Conservation (phyloP, 305 asterid species). For the Fraxinus platypoda region DNA sequence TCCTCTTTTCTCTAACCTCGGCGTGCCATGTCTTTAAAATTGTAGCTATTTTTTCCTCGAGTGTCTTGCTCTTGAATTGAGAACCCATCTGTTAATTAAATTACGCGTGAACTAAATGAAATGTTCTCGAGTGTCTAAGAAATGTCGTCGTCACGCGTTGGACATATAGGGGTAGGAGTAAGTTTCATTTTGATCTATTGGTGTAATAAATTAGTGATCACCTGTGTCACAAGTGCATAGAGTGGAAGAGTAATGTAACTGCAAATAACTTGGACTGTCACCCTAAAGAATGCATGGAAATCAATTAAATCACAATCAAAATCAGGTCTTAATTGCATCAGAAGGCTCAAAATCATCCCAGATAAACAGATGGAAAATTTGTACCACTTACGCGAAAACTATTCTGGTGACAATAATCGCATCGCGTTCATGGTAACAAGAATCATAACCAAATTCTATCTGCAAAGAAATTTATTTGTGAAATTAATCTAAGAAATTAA, state of each 20-base stretch:
- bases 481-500: background rate
- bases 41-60: conserved; percentile 26
- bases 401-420: conserved; percentile 12
- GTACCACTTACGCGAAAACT: background rate
- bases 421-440: conserved; percentile 34
- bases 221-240: conserved; percentile 36
- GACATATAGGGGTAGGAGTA: background rate
- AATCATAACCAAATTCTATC: conserved; percentile 28
- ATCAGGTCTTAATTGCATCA: background rate
- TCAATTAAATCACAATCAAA: background rate
- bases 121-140: background rate
- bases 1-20: conserved; percentile 29
- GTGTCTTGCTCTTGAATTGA: conserved; percentile 29
- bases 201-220: background rate
- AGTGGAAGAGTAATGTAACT: conserved; percentile 39
- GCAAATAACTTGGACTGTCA: conserved; percentile 33
- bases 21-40: conserved; percentile 36
- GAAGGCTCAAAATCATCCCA: background rate
- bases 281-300: conserved; percentile 9
- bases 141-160: background rate
- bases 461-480: background rate
- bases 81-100: conserved; percentile 37
- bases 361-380: background rate
- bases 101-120: background rate
- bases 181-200: background rate